A percentile compares a stretch with the other conserved stretches of the same genome.
These are phyloP conservation scores for Hemisphaericaspora nanyangensis DNA, from an alignment of 805 yeast genomes.

Conservation along the genomic window DNA sequence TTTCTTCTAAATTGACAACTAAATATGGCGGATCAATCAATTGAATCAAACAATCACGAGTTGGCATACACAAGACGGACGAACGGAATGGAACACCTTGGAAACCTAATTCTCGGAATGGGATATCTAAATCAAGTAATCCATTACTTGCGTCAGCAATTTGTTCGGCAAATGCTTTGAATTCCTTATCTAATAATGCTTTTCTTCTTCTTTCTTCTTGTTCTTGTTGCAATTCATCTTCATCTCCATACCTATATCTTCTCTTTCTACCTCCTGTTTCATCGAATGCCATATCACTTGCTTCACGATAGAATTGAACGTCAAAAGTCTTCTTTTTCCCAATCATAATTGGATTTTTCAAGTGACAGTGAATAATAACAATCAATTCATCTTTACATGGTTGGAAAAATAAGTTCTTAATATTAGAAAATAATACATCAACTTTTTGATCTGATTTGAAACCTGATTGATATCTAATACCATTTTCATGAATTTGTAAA, in stretches of 20 bases:
- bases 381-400: conserved; percentile 93
- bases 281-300: conserved; percentile 92
- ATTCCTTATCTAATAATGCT: conserved; percentile 86
- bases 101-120: conserved; percentile 94
- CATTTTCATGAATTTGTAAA: conserved; percentile 90
- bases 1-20: conserved; percentile 86
- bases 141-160: conserved; percentile 88
- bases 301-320: conserved; percentile 94
- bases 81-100: conserved; percentile 96
- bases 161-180: conserved; percentile 81
- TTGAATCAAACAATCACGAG: conserved; percentile 94
- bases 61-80: conserved; percentile 92
- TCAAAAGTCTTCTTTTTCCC: conserved; percentile 95
- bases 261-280: conserved; percentile 95
- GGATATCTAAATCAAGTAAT: conserved; percentile 81
- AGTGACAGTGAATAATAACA: conserved; percentile 87
- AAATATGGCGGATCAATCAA: conserved; percentile 92
- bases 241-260: conserved; percentile 89
- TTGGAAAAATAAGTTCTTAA: conserved; percentile 91
- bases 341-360: conserved; percentile 88
- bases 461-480: conserved; percentile 88
- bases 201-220: conserved; percentile 96
- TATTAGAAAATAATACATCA: conserved; percentile 84
- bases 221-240: conserved; percentile 97
- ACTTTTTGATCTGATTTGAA: conserved; percentile 80